Base-by-base conservation (phyloP, 768 basidiomycete genomes). In the Hemileccinum impolitum region DNA sequence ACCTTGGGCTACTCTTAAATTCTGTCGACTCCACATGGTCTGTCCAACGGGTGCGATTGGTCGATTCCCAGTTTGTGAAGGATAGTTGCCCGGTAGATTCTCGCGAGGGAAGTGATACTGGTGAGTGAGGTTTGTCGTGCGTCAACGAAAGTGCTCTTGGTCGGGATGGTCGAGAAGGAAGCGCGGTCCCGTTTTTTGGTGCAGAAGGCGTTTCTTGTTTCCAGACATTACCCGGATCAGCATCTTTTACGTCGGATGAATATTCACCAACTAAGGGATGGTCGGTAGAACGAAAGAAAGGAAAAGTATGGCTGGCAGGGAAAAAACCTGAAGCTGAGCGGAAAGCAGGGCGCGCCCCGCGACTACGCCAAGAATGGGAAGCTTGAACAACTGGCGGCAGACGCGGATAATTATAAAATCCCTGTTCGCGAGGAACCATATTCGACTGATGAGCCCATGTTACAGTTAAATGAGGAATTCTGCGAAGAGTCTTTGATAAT, bases 401-500 rank as follows among this genome's bases (percentile, higher is more conserved):
- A 23, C 59, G 60, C 2, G 47, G 30, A 43, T 54, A 26, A 25
- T 31, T 40, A 35, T 60, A 49, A 25, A 38, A 18, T 28, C 53
- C 63, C 0, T 53, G 53, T 25, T 64, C 60, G 30, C 52, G 53
- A 25, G 45, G 31, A n/a, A 48, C 6, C 19, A 39, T 52, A 32
- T 53, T 47, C 40, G 74, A 77, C 49, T 84, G 83, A 63, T 90
- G 88, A 15, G 87, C 85, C 88, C 89, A 90, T 19, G 87, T 87
- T 7, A 87, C 83, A 2, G 78, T 82, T 11, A 91, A 64, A 63
- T 87, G 83, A 37, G 87, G 82, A 15, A 90, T 72, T 50, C 76
- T 73, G 49, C 84, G 79, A 54, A 91, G 73, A 4, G 85, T 80
- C 89, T 91, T 47, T 25, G 7, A 47, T 43, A n/a, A 32, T 37